Evolutionary conservation across 208 protist genomes (phyloP), one percentile per base, ranked within the genome.

Genomic region (Leishmania major): DNA sequence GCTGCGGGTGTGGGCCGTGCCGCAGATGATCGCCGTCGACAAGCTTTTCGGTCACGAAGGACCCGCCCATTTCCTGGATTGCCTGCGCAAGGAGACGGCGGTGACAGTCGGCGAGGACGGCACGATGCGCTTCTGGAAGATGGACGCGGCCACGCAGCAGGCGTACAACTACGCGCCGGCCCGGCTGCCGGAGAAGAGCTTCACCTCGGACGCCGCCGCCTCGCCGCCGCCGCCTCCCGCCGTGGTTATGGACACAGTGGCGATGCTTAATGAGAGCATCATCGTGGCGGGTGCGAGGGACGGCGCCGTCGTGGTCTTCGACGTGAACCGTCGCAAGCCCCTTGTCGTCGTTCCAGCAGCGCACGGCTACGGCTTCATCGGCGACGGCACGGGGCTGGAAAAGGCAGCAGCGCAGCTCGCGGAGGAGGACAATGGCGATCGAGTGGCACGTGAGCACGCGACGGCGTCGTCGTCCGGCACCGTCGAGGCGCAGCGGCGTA

Each of bases 61-160:
- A 10, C 43, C 81, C 4, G 88, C 97, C 25, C 84, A 90, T 70
- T 85, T 80, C 74, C 71, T 97, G 57, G 84, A 93, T 69, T 89
- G 84, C 5, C 92, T 97, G 60, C 88, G 84, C 40, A 89, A 90
- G 31, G 94, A 98, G 73, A 89, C 90, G 51, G 94, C 91, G 55
- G 92, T 89, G 31, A 96, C 90, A 37, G 94, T 96, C 45, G 94
- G 95, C 66, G 91, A 94, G 31, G 95, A 98, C 78, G 91, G 93
- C 60, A 94, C 92, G 72, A 94, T 97, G 92, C 95, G 95, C 57
- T 96, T 94, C 72, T 98, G 94, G 93, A 96, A 96, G 79, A 84
- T 96, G 47, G 94, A 97, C 59, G 93, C 91, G 17, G 95, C 93
- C 10, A 97, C 95, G 77, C 93, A 96, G 86, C 92, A 96, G 84